phyloP scores from a whole-genome alignment of 768 basidiomycete genomes.

The Heimioporus sp. region DNA sequence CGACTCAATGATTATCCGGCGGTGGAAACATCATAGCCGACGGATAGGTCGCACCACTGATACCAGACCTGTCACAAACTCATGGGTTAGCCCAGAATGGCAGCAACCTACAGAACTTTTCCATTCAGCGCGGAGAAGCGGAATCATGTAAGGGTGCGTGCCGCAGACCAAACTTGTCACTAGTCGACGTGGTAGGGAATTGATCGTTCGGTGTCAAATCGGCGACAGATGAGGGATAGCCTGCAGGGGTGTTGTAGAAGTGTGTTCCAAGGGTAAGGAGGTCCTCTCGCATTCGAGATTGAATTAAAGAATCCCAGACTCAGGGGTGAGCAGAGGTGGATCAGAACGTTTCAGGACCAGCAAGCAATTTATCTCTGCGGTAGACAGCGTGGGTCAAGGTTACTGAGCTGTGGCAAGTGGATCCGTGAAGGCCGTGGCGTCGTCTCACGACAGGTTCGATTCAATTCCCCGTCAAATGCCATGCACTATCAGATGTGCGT shows the following conservation, averaged over 20 bases:
- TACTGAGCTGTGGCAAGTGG: constrained; percentile 3
- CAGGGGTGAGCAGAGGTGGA: constrained; percentile 24
- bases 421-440: constrained; percentile 6
- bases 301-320: constrained; percentile 21
- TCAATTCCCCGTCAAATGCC: constrained; percentile 3
- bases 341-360: constrained; percentile 23
- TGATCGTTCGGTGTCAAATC: constrained; percentile 7
- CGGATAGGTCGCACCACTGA: constrained; percentile 2
- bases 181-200: constrained; percentile 1
- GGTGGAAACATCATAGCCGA: constrained; percentile 3
- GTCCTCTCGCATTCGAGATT: constrained; percentile 20
- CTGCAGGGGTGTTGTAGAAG: constrained; percentile 11
- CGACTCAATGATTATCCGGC: not conserved
- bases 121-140: not conserved
- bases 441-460: no score
- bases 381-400: constrained; percentile 13
- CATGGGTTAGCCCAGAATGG: constrained; percentile 7
- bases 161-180: not conserved
- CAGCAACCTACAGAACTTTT: not conserved
- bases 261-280: constrained; percentile 17
- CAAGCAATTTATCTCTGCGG: constrained; percentile 9
- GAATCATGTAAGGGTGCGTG: not conserved
- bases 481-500: not conserved
- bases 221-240: constrained; percentile 4
- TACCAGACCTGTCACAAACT: not conserved